phyloP scores from a whole-genome alignment of 768 basidiomycete genomes.

The Termitomyces sp. region DNA sequence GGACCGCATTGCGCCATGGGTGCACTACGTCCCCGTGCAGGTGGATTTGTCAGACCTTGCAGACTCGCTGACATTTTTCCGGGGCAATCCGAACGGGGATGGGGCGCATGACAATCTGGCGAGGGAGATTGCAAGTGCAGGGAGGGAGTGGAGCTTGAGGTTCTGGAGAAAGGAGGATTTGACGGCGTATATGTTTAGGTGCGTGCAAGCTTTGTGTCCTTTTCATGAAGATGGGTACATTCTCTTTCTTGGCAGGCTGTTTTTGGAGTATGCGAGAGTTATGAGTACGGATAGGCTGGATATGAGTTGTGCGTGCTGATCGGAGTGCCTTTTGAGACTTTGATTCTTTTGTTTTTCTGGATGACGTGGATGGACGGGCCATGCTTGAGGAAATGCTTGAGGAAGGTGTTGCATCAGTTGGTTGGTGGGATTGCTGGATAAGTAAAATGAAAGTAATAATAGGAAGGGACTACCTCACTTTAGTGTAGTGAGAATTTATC shows the following conservation, averaged over 20 bases:
- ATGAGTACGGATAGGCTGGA: slow-evolving; percentile 39
- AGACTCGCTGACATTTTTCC: slow-evolving; percentile 70
- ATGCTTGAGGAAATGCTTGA: too few species aligned
- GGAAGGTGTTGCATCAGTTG: too few species aligned
- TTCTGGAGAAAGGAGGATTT: slow-evolving; percentile 62
- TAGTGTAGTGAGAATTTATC: too few species aligned
- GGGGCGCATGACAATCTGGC: slow-evolving; percentile 56
- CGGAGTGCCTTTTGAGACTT: too few species aligned
- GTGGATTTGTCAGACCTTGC: slow-evolving; percentile 59
- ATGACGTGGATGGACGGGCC: too few species aligned
- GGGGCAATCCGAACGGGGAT: slow-evolving; percentile 46
- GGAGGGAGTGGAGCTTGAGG: slow-evolving; percentile 48
- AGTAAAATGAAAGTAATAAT: too few species aligned
- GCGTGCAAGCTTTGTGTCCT: neutral
- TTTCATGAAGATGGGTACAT: too few species aligned
- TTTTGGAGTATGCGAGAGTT: slow-evolving; percentile 50
- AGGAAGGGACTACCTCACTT: too few species aligned
- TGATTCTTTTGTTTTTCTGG: too few species aligned
- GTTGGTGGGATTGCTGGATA: too few species aligned
- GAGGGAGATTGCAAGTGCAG: slow-evolving; percentile 47
- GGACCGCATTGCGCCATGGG: slow-evolving; percentile 56
- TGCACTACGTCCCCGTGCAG: slow-evolving; percentile 69
- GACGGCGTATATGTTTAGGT: slow-evolving; percentile 56
- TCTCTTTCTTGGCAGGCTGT: slow-evolving; percentile 28
- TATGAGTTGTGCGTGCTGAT: too few species aligned